Conservation (phyloP, 75 land plant species). For the Pinus tabuliformis region DNA sequence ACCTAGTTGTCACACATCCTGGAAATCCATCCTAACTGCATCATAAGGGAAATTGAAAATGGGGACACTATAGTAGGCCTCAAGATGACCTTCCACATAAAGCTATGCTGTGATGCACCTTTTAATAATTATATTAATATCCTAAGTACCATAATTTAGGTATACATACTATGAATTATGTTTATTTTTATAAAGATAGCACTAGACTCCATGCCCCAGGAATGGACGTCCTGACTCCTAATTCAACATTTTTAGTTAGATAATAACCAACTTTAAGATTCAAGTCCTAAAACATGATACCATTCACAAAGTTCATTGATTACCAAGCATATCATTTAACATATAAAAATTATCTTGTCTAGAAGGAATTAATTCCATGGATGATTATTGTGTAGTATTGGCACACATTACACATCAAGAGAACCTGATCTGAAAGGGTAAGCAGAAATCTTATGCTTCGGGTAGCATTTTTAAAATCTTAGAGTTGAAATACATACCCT, state of each 20-base stretch:
- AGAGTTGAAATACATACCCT: conserved; percentile 45
- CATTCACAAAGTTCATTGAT: not conserved
- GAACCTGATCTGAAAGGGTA: not conserved
- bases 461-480: not conserved
- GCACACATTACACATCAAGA: not conserved
- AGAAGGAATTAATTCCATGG: not conserved
- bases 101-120: too few species aligned
- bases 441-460: not conserved
- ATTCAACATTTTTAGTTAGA: not conserved
- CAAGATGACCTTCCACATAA: too few species aligned
- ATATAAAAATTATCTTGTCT: not conserved
- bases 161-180: too few species aligned
- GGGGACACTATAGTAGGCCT: too few species aligned
- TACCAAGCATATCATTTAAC: not conserved
- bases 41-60: too few species aligned
- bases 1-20: too few species aligned
- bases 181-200: not conserved
- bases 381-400: not conserved
- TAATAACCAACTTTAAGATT: not conserved
- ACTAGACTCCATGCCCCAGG: not conserved
- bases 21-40: too few species aligned
- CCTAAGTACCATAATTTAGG: too few species aligned
- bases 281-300: not conserved
- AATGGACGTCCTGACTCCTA: not conserved
- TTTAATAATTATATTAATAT: too few species aligned